A percentile compares a stretch with the other conserved stretches of the same genome.
Conservation (phyloP, 2,329 filamentous ascomycete species). For the Chaetomiaceae sp. region DNA sequence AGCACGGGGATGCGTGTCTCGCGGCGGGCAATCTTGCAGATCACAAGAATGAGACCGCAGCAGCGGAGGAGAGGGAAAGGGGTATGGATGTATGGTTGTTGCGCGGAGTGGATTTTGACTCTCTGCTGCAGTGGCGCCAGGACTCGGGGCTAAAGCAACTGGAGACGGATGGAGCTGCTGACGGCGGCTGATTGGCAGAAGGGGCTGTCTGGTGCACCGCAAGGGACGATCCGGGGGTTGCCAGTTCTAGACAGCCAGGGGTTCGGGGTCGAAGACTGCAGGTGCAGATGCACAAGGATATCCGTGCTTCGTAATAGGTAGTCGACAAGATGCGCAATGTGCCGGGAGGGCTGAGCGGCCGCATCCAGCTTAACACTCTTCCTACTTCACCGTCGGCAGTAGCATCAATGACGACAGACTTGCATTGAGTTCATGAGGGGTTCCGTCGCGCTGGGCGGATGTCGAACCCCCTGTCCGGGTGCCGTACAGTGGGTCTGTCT, state of each 20-base stretch:
- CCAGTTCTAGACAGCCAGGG: neutral
- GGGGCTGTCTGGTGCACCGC: neutral
- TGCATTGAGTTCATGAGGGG: no score
- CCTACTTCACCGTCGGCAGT: no score
- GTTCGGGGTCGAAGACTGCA: no score
- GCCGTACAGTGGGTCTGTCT: no score
- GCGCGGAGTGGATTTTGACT: slow-evolving; percentile 15
- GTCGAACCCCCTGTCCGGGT: no score
- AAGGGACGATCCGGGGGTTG: slow-evolving; percentile 15
- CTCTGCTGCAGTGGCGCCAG: slow-evolving; percentile 21
- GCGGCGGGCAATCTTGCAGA: neutral
- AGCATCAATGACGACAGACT: no score
- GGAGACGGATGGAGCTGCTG: slow-evolving; percentile 15
- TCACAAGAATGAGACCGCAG: neutral
- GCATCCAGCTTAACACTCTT: no score
- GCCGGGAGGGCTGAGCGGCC: no score
- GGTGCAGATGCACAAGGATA: no score
- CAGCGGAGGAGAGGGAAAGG: slow-evolving; percentile 2
- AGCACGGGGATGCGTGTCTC: slow-evolving; percentile 1
- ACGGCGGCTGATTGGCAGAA: slow-evolving; percentile 20
- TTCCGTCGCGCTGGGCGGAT: no score
- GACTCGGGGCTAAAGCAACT: slow-evolving; percentile 18
- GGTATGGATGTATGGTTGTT: neutral
- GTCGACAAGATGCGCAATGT: no score
- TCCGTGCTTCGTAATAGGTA: no score